phyloP scores from a whole-genome alignment of 352 stramenopile species.

The Detonula confervacea region DNA sequence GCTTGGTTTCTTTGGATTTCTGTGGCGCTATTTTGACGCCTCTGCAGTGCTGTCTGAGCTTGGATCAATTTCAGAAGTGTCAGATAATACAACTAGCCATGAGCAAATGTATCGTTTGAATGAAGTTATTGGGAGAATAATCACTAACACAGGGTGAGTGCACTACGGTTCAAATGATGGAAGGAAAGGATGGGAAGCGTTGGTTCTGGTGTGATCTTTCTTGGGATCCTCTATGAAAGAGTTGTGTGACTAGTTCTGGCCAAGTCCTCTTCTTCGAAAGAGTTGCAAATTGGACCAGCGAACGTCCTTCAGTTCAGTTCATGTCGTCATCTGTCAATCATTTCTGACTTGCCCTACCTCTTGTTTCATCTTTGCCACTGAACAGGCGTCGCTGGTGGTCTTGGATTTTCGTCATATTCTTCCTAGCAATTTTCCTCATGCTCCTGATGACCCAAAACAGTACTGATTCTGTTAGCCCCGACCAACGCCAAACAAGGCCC shows the following conservation, averaged over 20 bases:
- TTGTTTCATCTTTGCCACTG: background rate
- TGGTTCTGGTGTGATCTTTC: too few relatives aligned
- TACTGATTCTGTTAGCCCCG: constrained; percentile 30
- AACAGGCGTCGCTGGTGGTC: constrained; percentile 26
- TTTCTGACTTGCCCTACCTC: too few relatives aligned
- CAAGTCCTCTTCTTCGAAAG: too few relatives aligned
- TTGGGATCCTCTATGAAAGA: too few relatives aligned
- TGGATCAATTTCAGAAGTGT: constrained; percentile 56
- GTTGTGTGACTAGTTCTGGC: too few relatives aligned
- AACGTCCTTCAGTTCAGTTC: too few relatives aligned
- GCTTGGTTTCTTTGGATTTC: constrained; percentile 35
- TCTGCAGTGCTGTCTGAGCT: constrained; percentile 27
- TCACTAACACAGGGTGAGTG: constrained; percentile 25
- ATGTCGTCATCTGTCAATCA: background rate
- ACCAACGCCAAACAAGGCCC: constrained; percentile 29
- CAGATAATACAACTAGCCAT: constrained; percentile 34
- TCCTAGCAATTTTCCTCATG: constrained; percentile 36
- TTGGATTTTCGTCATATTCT: constrained; percentile 43
- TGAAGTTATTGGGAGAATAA: constrained; percentile 59
- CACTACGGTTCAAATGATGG: too few relatives aligned
- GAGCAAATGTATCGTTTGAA: constrained; percentile 48
- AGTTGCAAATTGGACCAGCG: too few relatives aligned
- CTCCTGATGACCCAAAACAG: constrained; percentile 20
- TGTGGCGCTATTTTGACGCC: constrained; percentile 50
- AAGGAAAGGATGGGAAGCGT: too few relatives aligned